Base-by-base conservation (phyloP, 164 flowering plant species). In the Magnolia sinica region DNA sequence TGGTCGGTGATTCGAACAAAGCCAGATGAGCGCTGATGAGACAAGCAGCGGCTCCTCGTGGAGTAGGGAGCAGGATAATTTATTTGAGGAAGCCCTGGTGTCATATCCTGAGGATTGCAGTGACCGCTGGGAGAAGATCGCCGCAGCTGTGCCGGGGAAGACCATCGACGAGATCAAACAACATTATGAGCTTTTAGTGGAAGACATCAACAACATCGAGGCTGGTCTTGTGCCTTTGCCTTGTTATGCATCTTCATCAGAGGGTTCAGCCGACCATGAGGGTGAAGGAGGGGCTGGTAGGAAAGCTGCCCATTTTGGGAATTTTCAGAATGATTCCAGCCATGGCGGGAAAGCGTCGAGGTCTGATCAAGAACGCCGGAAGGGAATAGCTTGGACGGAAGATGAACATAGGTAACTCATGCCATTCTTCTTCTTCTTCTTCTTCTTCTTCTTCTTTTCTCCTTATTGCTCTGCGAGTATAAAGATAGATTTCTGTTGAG, bases 311-410 rank as follows among this genome's bases (percentile, higher is more conserved):
- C 84, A 86, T 79, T 67, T 24, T 10, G 89, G 89, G 66, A 79
- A 83, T 71, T 79, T 59, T 31, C 89, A 82, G 75, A 77, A 83
- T 74, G 95, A 90, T 50, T 84, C 91, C 8, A 79, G 71, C 77
- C 87, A 86, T 64, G 93, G 91, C 58, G 86, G 89, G 71, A 95
- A 95, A 83, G 82, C 77, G 65, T 88, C 92, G 8, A 90, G 87
- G 78, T 77, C 93, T 4, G 97, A 93, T 80, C 98, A 93, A 79
- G 98, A 95, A 80, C 94, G 98, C 1, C 94, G 98, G 0, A 95
- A 93, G 74, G 98, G 98, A 31, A 88, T 91, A 76, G 94, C 98
- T 18, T 95, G 98, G 98, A 93, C 98, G 31, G 98, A 95, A 83
- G 98, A 93, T 71, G 98, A 95, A 73, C 98, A 95, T 87, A 92